Evolutionary conservation across 129 eudicot genomes (phyloP), one percentile per base, ranked within the genome.

Genomic region (Sambucus nigra): DNA sequence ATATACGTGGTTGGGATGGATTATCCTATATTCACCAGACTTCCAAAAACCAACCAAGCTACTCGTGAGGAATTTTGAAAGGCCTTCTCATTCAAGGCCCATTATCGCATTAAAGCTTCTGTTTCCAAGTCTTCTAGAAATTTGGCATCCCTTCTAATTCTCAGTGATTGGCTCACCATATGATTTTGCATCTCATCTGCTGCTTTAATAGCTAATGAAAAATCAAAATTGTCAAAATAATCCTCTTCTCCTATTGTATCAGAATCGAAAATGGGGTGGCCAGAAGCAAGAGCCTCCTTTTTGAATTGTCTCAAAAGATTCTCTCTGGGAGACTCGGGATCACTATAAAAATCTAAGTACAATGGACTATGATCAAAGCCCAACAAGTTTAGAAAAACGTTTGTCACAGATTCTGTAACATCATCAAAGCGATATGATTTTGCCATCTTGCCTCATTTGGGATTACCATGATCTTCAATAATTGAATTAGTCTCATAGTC

Each of bases 41-140:
- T 86, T 48, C 93, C 95, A 73, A 81, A n/a, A 86, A 11, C 82
- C 93, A 78, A 80, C 82, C 1, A 77, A 64, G 28, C 52, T 71
- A 19, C 64, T 40, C 55, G 69, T 25, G 87, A 93, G 64, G 84
- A 76, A 57, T 74, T 28, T 55, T 63, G 67, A 64, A 86, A 86
- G 1, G 73, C 75, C 59, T 55, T 73, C 16, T 50, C 59, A 59
- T 67, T 72, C 57, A 77, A 53, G 15, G 86, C 89, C n/a, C 78
- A 63, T 15, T 16, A 35, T 20, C 32, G 19, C 21, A 38, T 53
- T 18, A 41, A n/a, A 50, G 42, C 14, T 5, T 50, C 56, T 1
- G 55, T 20, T 29, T 35, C 16, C 28, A 53, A 19, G 17, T 77
- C 69, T 32, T 86, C 92, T 8, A 86, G 80, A 65, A 70, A n/a